Percentiles rank a stretch among this genome's conserved stretches.
Evolutionary conservation across 371 early-diverging fungal genomes (phyloP).

Genomic region (Coemansia sp.): DNA sequence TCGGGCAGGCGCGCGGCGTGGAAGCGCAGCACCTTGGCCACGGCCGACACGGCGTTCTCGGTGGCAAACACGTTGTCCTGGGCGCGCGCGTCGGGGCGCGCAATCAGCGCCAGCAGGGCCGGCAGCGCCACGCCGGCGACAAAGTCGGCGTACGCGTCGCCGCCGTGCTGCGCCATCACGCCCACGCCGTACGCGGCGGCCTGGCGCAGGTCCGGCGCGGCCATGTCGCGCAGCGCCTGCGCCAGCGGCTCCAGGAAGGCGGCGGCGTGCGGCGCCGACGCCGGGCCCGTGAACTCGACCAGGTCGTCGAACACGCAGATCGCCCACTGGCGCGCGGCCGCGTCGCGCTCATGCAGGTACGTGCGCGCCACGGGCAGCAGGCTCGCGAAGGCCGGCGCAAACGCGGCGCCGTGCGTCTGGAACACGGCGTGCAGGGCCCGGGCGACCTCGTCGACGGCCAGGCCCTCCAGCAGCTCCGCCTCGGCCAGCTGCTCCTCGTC

Average conservation of each 20-base stretch:
- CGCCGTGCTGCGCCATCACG: constrained; percentile 82
- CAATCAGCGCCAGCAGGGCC: constrained; percentile 65
- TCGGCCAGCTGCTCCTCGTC: constrained; percentile 80
- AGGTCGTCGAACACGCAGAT: constrained; percentile 88
- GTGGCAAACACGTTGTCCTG: constrained; percentile 79
- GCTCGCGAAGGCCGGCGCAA: constrained; percentile 76
- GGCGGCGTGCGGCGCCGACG: constrained; percentile 68
- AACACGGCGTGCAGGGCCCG: constrained; percentile 73
- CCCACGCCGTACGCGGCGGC: constrained; percentile 93
- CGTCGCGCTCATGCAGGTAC: constrained; percentile 64
- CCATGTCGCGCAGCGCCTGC: constrained; percentile 54
- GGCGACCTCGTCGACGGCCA: constrained; percentile 75
- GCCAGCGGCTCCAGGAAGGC: constrained; percentile 70
- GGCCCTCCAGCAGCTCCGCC: constrained; percentile 82
- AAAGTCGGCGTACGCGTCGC: constrained; percentile 69
- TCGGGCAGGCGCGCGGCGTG: constrained; percentile 59
- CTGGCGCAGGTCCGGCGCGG: constrained; percentile 75
- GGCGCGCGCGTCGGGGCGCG: constrained; percentile 63
- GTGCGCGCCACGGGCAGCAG: constrained; percentile 66
- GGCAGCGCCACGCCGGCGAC: constrained; percentile 59
- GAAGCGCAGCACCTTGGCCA: constrained; percentile 82
- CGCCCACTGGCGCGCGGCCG: constrained; percentile 84
- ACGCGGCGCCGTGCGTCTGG: constrained; percentile 68
- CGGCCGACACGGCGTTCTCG: constrained; percentile 87
- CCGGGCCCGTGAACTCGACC: constrained; percentile 83